Conservation (phyloP, 345 rosid genomes). For the Hevea brasiliensis region DNA sequence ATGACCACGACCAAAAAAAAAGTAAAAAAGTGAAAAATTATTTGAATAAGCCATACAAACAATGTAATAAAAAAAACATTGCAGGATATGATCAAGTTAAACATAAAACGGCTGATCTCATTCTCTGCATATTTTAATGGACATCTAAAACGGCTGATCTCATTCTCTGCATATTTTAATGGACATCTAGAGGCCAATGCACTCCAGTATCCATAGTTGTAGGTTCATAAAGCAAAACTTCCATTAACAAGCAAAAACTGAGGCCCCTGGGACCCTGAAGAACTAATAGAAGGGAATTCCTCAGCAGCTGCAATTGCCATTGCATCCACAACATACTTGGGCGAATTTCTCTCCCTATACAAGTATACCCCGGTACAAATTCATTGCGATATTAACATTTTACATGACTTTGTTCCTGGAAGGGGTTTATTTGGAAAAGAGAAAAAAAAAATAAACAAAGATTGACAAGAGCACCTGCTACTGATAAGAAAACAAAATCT, state of each 20-base stretch:
- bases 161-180: constrained; percentile 32
- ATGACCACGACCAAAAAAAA: background rate
- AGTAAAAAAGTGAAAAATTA: too few species aligned
- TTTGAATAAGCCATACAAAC: background rate
- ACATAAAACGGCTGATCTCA: constrained; percentile 27
- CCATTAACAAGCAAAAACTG: constrained; percentile 16
- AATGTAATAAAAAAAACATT: background rate
- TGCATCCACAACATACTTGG: constrained; percentile 1
- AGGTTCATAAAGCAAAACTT: too few species aligned
- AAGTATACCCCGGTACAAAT: constrained; percentile 25
- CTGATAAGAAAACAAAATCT: background rate
- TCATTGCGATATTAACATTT: constrained; percentile 1
- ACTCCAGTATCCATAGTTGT: too few species aligned
- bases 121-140: constrained; percentile 31
- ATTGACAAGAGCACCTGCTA: background rate
- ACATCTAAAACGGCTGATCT: constrained; percentile 30
- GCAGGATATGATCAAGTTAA: constrained; percentile 5
- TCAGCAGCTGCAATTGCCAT: constrained; percentile 28
- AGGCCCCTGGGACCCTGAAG: too few species aligned
- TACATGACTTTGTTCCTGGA: constrained; percentile 22
- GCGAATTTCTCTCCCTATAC: constrained; percentile 11
- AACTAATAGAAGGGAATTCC: constrained; percentile 13
- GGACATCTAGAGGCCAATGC: constrained; percentile 31
- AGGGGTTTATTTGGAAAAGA: constrained; percentile 31
- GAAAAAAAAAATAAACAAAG: background rate